phyloP scores from a whole-genome alignment of 805 yeast species.

The Monosporozyma siamensis region DNA sequence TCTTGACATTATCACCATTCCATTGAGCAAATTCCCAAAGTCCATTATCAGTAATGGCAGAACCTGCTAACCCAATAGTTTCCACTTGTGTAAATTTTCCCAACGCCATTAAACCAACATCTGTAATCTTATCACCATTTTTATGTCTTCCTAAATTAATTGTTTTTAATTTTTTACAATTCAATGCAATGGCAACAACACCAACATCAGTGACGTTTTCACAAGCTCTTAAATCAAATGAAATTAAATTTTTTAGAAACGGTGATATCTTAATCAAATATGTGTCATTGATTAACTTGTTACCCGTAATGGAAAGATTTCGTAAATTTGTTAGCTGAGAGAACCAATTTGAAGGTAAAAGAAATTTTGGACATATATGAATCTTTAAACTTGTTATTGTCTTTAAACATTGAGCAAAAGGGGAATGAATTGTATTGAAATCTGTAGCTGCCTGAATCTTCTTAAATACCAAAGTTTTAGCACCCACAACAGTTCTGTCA shows the following conservation, averaged over 20 bases:
- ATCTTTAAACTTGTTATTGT: slow-evolving; percentile 62
- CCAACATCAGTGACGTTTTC: slow-evolving; percentile 70
- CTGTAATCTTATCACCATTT: slow-evolving; percentile 59
- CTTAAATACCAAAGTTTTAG: not conserved
- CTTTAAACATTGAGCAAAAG: too few relatives aligned
- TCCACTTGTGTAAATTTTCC: slow-evolving; percentile 47
- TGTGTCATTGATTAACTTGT: slow-evolving; percentile 49
- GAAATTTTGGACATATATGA: slow-evolving; percentile 67
- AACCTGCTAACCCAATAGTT: slow-evolving; percentile 86
- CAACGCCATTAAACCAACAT: slow-evolving; percentile 51
- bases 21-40: slow-evolving; percentile 69
- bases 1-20: slow-evolving; percentile 41
- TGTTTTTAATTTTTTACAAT: slow-evolving; percentile 47
- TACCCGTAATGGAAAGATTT: slow-evolving; percentile 57
- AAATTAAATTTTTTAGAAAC: slow-evolving; percentile 48
- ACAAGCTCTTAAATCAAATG: slow-evolving; percentile 77
- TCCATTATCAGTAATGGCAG: slow-evolving; percentile 64
- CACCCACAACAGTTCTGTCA: not conserved
- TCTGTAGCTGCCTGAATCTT: slow-evolving; percentile 1
- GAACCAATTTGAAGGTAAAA: slow-evolving; percentile 46
- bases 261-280: slow-evolving; percentile 44
- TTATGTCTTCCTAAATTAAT: slow-evolving; percentile 75
- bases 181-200: slow-evolving; percentile 51
- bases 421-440: not conserved
- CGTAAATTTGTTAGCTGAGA: slow-evolving; percentile 32